Conservation (phyloP, 2,329 filamentous ascomycete genomes). For the Albophoma yamanashiensis region DNA sequence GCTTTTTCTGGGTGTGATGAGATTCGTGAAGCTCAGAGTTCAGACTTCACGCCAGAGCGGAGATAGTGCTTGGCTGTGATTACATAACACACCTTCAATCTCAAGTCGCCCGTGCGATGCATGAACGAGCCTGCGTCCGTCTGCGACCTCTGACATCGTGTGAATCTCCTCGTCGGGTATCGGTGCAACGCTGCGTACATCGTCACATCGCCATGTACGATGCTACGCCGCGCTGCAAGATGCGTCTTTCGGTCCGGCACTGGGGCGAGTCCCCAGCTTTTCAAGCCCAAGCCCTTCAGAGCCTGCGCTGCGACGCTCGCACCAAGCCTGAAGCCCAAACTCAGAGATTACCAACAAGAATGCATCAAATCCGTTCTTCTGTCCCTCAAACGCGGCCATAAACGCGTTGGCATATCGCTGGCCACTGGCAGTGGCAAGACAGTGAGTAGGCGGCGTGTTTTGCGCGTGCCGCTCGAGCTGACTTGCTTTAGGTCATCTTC, state of each 20-base stretch:
- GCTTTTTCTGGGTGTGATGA: neutral
- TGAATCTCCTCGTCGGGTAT: neutral
- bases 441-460: constrained; percentile 30
- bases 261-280: constrained; percentile 3
- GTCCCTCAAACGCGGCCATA: constrained; percentile 60
- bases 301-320: constrained; percentile 11
- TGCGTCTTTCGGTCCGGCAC: constrained; percentile 12
- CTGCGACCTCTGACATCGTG: neutral
- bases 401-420: constrained; percentile 71
- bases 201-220: constrained; percentile 21
- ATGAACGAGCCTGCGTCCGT: neutral
- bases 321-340: constrained; percentile 33
- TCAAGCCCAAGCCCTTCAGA: constrained; percentile 7
- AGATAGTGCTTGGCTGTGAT: neutral
- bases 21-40: neutral
- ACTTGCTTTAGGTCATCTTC: constrained; percentile 64
- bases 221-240: constrained; percentile 20
- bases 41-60: neutral
- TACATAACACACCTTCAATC: neutral
- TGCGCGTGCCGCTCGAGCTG: neutral
- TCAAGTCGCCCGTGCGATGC: neutral
- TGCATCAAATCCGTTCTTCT: constrained; percentile 73
- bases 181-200: neutral
- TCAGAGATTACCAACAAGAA: constrained; percentile 84
- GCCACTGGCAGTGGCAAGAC: constrained; percentile 88